Evolutionary conservation across 2,329 filamentous ascomycete genomes (phyloP).

Genomic region (Chaetothyriales sp.): DNA sequence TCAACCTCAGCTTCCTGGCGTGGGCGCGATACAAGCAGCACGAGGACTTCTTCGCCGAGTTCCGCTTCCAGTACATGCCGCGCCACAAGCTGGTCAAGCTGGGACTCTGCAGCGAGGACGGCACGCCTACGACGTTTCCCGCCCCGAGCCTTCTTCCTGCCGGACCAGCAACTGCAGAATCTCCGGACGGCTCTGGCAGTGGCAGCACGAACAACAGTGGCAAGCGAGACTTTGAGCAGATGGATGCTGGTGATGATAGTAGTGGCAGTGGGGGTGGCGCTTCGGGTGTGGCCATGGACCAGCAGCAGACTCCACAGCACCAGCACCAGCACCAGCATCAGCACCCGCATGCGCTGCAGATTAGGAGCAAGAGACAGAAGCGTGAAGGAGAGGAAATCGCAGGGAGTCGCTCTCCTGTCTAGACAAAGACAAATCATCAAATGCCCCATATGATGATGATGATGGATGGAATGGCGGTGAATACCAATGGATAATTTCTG

Average conservation of each 20-base stretch:
- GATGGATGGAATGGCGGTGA: too few relatives aligned
- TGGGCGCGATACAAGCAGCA: conserved; percentile 1
- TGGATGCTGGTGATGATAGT: too few relatives aligned
- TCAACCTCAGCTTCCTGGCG: neutral
- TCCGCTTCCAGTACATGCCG: conserved; percentile 8
- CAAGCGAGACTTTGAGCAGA: neutral
- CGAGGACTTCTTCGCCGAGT: conserved; percentile 7
- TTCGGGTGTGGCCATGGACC: neutral
- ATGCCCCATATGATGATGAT: too few relatives aligned
- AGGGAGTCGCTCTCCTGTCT: too few relatives aligned
- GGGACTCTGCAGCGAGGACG: conserved; percentile 87
- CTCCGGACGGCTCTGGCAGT: neutral
- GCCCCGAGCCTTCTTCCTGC: neutral
- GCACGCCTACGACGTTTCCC: neutral
- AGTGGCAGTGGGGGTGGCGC: neutral
- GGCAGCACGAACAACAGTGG: neutral
- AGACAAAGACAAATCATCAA: neutral
- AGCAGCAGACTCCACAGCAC: neutral
- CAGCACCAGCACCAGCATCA: neutral
- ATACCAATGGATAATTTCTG: too few relatives aligned
- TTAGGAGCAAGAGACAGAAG: neutral
- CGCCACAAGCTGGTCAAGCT: conserved; percentile 43
- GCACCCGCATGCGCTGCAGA: too few relatives aligned
- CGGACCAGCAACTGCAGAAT: neutral
- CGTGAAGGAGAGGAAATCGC: neutral